Evolutionary conservation across 2,329 filamentous ascomycete species (phyloP).

Genomic region (Pestalotiopsis sp.): DNA sequence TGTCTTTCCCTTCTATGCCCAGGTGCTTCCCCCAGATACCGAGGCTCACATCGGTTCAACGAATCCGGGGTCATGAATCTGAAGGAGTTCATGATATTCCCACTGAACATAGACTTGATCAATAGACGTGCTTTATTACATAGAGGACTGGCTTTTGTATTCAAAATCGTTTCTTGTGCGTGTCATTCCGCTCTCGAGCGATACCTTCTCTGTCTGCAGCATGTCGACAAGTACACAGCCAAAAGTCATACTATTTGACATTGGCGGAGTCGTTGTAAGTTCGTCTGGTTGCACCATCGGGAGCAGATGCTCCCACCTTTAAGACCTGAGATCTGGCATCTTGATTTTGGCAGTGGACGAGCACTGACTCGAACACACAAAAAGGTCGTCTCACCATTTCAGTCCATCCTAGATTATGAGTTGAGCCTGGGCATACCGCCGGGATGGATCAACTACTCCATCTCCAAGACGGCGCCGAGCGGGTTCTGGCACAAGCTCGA

Average conservation of each 20-base stretch:
- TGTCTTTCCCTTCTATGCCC: neutral
- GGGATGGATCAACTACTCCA: constrained; percentile 91
- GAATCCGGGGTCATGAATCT: constrained; percentile 5
- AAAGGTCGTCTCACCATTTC: constrained; percentile 88
- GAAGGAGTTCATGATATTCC: neutral
- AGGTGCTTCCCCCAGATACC: neutral
- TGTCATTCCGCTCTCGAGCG: neutral
- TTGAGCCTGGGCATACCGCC: constrained; percentile 72
- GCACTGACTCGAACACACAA: neutral
- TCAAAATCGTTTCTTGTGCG: neutral
- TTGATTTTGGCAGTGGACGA: neutral
- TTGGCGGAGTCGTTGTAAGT: constrained; percentile 95
- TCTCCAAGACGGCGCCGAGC: constrained; percentile 74
- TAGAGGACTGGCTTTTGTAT: neutral
- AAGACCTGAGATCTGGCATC: neutral
- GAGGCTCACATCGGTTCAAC: constrained; percentile 10
- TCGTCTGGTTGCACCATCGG: constrained; percentile 2
- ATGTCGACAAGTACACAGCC: constrained; percentile 47
- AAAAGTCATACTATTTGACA: constrained; percentile 86
- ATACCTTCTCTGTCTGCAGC: neutral
- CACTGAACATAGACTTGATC: neutral
- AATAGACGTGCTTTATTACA: neutral
- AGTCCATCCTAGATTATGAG: constrained; percentile 92
- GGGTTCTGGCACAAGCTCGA: constrained; percentile 91
- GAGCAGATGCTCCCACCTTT: neutral